Evolutionary conservation across 495 filamentous ascomycete genomes (phyloP).

Genomic region (Cryomyces antarcticus): DNA sequence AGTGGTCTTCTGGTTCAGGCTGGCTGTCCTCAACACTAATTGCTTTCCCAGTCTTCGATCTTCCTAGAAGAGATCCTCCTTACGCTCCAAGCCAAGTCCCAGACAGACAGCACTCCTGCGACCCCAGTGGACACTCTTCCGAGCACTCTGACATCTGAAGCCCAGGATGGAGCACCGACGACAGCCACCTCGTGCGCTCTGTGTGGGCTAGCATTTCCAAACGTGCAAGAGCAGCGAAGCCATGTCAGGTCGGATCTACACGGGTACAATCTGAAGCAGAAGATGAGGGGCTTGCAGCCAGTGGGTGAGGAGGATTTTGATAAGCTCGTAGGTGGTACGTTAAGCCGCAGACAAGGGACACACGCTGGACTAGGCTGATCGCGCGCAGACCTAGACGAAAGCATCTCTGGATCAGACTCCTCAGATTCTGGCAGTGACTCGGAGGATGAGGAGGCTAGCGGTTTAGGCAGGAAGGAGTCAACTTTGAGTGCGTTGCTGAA

Average conservation of each 20-base stretch:
- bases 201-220: constrained; percentile 48
- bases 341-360: background rate
- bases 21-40: too few relatives aligned
- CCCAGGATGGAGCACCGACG: constrained; percentile 23
- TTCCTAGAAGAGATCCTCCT: too few relatives aligned
- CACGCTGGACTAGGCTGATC: background rate
- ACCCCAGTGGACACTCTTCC: too few relatives aligned
- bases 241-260: constrained; percentile 88
- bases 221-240: constrained; percentile 59
- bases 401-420: constrained; percentile 64
- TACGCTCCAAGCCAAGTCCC: too few relatives aligned
- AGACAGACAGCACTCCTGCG: too few relatives aligned
- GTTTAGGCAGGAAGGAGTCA: constrained; percentile 26
- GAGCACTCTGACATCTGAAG: too few relatives aligned
- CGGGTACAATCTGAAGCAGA: constrained; percentile 83
- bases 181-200: constrained; percentile 64
- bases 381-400: constrained; percentile 50
- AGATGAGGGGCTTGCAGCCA: constrained; percentile 43
- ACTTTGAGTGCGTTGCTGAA: constrained; percentile 56
- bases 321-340: constrained; percentile 42
- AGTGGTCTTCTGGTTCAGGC: too few relatives aligned
- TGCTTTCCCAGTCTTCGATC: too few relatives aligned
- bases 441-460: constrained; percentile 25
- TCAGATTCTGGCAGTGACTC: constrained; percentile 31
- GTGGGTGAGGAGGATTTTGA: constrained; percentile 68